Evolutionary conservation across 805 yeast species (phyloP).

Genomic region (Ogataea populi-albae): DNA sequence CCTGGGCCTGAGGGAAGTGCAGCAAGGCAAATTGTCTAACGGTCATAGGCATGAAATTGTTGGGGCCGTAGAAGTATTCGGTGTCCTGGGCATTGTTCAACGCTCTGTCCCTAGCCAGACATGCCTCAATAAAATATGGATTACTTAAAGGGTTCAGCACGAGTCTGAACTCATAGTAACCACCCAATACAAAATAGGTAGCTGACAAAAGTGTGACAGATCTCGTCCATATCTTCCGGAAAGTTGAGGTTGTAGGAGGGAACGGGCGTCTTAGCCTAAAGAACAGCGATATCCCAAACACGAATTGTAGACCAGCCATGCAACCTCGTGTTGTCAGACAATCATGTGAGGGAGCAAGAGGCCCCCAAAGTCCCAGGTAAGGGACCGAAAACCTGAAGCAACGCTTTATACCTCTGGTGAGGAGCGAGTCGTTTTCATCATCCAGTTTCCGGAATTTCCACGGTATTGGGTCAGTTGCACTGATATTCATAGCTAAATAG

Average conservation of each 20-base stretch:
- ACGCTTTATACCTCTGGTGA: conserved; percentile 18
- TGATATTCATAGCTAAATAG: conserved; percentile 1
- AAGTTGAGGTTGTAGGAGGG: background rate
- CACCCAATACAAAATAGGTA: conserved; percentile 19
- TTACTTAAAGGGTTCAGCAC: conserved; percentile 16
- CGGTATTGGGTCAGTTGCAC: conserved; percentile 7
- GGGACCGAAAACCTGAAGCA: conserved; percentile 30
- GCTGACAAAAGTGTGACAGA: conserved; percentile 6
- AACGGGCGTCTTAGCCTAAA: conserved; percentile 6
- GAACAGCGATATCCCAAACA: conserved; percentile 20
- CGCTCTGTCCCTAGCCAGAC: conserved; percentile 26
- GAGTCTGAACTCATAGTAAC: conserved; percentile 17
- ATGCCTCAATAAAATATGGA: conserved; percentile 29
- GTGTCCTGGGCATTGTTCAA: conserved; percentile 38
- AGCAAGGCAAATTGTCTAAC: conserved; percentile 27
- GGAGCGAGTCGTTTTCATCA: conserved; percentile 25
- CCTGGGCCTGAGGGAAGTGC: conserved; percentile 16
- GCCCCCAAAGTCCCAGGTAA: conserved; percentile 30
- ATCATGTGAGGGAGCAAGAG: conserved; percentile 36
- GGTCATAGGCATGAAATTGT: conserved; percentile 44
- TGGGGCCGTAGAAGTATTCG: conserved; percentile 51
- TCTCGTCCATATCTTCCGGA: conserved; percentile 1
- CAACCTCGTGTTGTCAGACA: conserved; percentile 24
- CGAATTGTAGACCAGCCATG: conserved; percentile 27
- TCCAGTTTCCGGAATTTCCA: conserved; percentile 22